phyloP scores from a whole-genome alignment of 2,329 filamentous ascomycete genomes.

The Aspergillus felis region DNA sequence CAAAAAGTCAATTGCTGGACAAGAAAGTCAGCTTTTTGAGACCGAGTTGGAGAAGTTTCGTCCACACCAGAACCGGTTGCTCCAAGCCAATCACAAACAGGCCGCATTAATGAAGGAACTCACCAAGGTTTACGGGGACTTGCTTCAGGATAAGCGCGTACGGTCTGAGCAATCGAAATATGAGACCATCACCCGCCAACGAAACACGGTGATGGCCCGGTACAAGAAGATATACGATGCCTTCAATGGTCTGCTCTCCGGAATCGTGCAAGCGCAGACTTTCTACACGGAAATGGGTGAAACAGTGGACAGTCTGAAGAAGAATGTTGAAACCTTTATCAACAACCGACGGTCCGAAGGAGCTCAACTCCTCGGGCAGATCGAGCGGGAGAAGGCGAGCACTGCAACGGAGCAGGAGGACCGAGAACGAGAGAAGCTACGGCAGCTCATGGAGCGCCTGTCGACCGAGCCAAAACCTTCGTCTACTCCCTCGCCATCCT shows the following conservation, averaged over 20 bases:
- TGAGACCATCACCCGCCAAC: constrained; percentile 78
- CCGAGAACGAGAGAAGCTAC: constrained; percentile 77
- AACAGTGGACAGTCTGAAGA: constrained; percentile 83
- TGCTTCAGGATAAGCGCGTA: constrained; percentile 91
- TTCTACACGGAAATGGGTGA: constrained; percentile 97
- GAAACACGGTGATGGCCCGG: constrained; percentile 73
- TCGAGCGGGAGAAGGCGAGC: constrained; percentile 71
- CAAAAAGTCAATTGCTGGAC: constrained; percentile 91
- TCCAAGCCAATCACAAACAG: constrained; percentile 95
- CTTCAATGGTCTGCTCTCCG: constrained; percentile 83
- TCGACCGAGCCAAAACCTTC: constrained; percentile 62
- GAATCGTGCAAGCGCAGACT: constrained; percentile 78
- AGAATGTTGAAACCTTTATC: constrained; percentile 96
- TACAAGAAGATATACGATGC: constrained; percentile 92
- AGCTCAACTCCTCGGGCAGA: constrained; percentile 80
- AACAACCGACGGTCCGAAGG: constrained; percentile 91
- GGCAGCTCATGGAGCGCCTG: constrained; percentile 92
- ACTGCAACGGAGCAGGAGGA: constrained; percentile 63
- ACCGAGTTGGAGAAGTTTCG: constrained; percentile 97
- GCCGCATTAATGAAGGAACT: constrained; percentile 91
- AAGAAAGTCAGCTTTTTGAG: constrained; percentile 89
- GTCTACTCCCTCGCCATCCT: constrained; percentile 31
- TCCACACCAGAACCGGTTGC: constrained; percentile 81
- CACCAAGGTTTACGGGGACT: constrained; percentile 76
- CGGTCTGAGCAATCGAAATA: constrained; percentile 93